Percentiles rank a stretch among this genome's conserved stretches.
These are phyloP conservation scores for Fusarium napiforme DNA, from an alignment of 2,329 filamentous ascomycete species.

Conservation along the genomic window DNA sequence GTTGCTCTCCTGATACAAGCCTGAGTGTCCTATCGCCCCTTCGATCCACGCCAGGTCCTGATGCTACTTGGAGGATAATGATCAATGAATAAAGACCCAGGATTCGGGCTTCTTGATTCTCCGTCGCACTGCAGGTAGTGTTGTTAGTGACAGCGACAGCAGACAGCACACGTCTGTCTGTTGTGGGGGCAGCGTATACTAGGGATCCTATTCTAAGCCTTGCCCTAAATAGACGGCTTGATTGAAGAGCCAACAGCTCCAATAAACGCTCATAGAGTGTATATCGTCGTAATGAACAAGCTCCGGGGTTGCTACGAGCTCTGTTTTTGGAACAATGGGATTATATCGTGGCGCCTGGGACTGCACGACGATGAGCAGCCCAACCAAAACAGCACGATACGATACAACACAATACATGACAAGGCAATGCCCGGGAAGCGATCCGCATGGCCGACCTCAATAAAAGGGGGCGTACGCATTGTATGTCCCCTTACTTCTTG, in stretches of 20 bases:
- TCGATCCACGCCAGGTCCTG: slow-evolving; percentile 23
- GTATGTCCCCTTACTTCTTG: slow-evolving; percentile 10
- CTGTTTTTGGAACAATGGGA: slow-evolving; percentile 7
- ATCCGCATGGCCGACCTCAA: background rate
- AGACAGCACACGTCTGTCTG: slow-evolving; percentile 11
- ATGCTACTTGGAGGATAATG: slow-evolving; percentile 7
- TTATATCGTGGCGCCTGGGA: slow-evolving; percentile 17
- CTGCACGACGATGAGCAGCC: slow-evolving; percentile 6
- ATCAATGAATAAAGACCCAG: background rate
- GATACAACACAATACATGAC: background rate
- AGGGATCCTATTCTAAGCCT: slow-evolving; percentile 31
- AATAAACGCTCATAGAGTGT: slow-evolving; percentile 9
- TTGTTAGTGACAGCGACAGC: slow-evolving; percentile 35
- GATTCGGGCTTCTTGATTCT: slow-evolving; percentile 25
- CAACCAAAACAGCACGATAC: background rate
- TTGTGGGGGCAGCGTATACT: slow-evolving; percentile 30
- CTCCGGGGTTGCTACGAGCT: slow-evolving; percentile 8
- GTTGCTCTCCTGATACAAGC: slow-evolving; percentile 4
- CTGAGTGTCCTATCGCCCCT: slow-evolving; percentile 3
- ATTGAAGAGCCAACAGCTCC: slow-evolving; percentile 10
- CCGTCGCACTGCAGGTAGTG: slow-evolving; percentile 40
- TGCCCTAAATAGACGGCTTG: slow-evolving; percentile 2
- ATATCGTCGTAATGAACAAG: background rate
- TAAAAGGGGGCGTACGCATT: slow-evolving; percentile 12
- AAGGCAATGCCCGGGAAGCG: background rate